Evolutionary conservation across 345 rosid species (phyloP), one percentile per base, ranked within the genome.

Genomic region (Adansonia digitata): DNA sequence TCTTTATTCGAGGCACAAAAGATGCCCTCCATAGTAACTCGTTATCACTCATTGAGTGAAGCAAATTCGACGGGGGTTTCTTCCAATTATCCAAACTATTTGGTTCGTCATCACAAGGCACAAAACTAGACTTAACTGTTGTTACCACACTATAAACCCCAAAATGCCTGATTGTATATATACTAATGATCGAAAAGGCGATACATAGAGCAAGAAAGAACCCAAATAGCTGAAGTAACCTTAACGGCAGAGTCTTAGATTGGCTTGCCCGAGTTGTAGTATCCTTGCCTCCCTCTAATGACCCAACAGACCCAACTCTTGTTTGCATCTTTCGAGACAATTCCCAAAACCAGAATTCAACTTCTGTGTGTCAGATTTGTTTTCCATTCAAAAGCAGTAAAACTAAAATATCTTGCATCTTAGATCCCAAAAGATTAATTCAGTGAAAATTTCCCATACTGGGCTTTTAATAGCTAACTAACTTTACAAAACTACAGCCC

Each of bases 1-100:
- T 84, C 62, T 83, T 84, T 24, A 88, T 86, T 35, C 77, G 81
- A 29, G 99, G 97, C 79, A 77, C 88, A 24, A 89, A 84, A 7
- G 98, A 84, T 35, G 98, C 92, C 77, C 92, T 87, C 98, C 99
- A 95, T 0, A 91, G 80, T 17, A 95, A 92, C 86, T 91, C 96
- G 5, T 78, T 73, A 56, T 91, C 99, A 20, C 37, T 91, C 99
- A 93, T 90, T 9, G 77, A 81, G 72, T 95, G 99, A 62, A 87
- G 73, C 77, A 86, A 43, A 80, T 83, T 85, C 5, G 81, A 39
- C 2, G 94, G 92, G 77, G 94, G 92, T 42, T 79, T 84, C 71
- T 85, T 86, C 95, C 94, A 93, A 63, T 20, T 81, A 43, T 83
- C 84, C 78, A 93, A 79, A 77, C 80, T 42, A 46, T 15, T 72